Evolutionary conservation across 129 eudicot genomes (phyloP), one percentile per base, ranked within the genome.

Genomic region (Calendula officinalis): DNA sequence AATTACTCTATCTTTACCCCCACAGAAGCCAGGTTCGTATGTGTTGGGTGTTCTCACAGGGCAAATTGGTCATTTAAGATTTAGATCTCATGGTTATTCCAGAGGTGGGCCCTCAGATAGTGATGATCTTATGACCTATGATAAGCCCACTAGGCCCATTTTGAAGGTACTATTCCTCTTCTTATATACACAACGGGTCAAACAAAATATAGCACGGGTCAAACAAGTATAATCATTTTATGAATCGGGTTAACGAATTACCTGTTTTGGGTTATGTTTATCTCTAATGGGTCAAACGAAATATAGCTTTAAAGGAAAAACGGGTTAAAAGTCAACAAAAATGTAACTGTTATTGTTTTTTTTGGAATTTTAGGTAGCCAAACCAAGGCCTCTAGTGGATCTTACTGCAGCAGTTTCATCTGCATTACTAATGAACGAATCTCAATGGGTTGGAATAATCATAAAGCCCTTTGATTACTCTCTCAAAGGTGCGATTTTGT

Each of bases 41-140:
- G 99, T 88, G 37, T 80, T 92, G 82, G 99, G 96, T 47, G 96
- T 80, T 63, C 95, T 92, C 54, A 92, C 96, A 4, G 99, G 99
- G 56, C 87, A 80, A 70, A 88, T 92, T 79, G 99, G 99, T 67
- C 95, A 83, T 69, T 73, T 92, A 68, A 84, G 88, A 73, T 92
- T 92, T 82, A 79, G 95, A 68, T 92, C 98, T 75, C 96, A 92
- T 83, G 91, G 95, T 73, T 92, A 83, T 73, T 92, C 99, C 45
- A 92, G 82, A 75, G 96, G 87, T 73, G 95, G 87, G 46, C 99
- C 99, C 43, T 86, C 85, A 45, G 95, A 92, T 51, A 83, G 86
- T 70, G 98, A 92, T 64, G 96, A 92, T 80, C 83, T 84, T 71
- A 88, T 92, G 91, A 92, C 96, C 71, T 83, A 78, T 61, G 99